A percentile compares a stretch with the other conserved stretches of the same genome.
Conservation (phyloP, 176 grass and related monocot species). For the Thinopyrum elongatum region DNA sequence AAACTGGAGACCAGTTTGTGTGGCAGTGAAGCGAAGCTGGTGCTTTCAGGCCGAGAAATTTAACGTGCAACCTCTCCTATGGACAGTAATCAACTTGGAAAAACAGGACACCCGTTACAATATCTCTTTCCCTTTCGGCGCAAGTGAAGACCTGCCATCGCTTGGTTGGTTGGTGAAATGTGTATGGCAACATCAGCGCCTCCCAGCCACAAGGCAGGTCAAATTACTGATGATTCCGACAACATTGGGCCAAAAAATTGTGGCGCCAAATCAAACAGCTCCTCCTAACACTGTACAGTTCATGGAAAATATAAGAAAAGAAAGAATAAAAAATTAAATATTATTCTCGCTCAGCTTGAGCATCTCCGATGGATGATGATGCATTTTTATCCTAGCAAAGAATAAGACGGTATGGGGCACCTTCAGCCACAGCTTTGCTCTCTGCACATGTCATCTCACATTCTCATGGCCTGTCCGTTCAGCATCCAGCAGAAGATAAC, state of each 20-base stretch:
- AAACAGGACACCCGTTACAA: neutral
- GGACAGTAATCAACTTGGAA: neutral
- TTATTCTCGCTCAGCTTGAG: neutral
- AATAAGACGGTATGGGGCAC: neutral
- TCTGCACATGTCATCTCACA: neutral
- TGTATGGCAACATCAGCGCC: neutral
- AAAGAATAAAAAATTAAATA: neutral
- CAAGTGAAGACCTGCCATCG: neutral
- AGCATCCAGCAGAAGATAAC: neutral
- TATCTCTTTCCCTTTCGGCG: slow-evolving; percentile 1
- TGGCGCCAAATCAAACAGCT: neutral
- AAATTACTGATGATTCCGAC: neutral
- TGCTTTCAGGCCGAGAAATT: neutral
- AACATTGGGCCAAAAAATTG: neutral
- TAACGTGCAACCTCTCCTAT: neutral
- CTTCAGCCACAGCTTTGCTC: neutral
- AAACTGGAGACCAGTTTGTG: neutral
- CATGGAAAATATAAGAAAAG: neutral
- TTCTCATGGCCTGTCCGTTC: neutral
- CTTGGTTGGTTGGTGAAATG: neutral
- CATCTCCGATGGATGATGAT: neutral
- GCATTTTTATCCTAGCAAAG: neutral
- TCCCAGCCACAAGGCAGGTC: slow-evolving; percentile 14
- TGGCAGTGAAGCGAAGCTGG: slow-evolving; percentile 23
- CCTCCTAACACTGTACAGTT: neutral